These are phyloP conservation scores for Trichomonas vaginalis DNA, from an alignment of 208 protist genomes.

Conservation along the genomic window DNA sequence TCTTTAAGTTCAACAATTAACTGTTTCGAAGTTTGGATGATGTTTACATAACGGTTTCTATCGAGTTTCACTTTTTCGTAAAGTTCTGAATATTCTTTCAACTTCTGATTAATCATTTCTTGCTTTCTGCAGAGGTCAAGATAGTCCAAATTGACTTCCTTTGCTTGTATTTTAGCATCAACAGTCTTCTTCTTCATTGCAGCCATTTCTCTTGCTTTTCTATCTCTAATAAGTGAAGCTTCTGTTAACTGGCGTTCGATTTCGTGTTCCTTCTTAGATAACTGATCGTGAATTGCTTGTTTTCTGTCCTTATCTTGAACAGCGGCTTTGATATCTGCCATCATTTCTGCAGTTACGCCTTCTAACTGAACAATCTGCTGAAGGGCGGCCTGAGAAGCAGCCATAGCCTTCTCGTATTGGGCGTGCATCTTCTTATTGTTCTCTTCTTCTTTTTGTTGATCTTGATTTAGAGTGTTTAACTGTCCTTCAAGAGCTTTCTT, in stretches of 20 bases:
- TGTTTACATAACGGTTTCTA: neutral
- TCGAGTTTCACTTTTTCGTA: neutral
- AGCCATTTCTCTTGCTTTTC: neutral
- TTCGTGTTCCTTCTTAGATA: neutral
- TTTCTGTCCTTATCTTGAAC: neutral
- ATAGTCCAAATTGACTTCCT: neutral
- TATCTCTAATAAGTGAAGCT: neutral
- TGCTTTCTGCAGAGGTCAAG: neutral
- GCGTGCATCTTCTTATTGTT: neutral
- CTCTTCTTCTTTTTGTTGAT: neutral
- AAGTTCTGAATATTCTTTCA: neutral
- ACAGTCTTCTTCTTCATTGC: constrained; percentile 1
- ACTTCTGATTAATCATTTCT: neutral
- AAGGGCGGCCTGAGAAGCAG: neutral
- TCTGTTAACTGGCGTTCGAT: neutral
- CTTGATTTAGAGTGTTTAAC: neutral
- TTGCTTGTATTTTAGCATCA: neutral
- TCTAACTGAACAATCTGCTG: neutral
- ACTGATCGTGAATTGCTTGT: neutral
- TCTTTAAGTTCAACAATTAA: neutral
- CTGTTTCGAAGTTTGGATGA: neutral
- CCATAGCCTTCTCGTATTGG: neutral
- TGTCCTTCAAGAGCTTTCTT: neutral
- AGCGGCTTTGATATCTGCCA: neutral
- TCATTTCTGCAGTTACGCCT: neutral